A percentile compares a stretch with the other conserved stretches of the same genome.
Evolutionary conservation across 306 rosid species (phyloP).

Genomic region (Dicorynia guianensis): DNA sequence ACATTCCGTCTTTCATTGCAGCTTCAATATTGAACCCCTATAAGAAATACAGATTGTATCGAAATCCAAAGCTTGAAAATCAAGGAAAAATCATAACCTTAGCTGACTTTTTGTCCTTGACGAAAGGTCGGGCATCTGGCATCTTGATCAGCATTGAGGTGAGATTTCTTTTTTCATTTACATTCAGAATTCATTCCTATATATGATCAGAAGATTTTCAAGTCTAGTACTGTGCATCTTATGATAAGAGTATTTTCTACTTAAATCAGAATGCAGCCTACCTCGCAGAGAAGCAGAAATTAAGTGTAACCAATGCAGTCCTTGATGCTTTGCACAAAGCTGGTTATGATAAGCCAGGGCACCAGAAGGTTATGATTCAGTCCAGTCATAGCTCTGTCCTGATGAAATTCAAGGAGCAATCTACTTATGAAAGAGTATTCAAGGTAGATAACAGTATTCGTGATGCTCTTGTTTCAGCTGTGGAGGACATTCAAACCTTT

Average conservation of each 20-base stretch:
- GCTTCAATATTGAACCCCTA: conserved; percentile 71
- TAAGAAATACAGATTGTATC: conserved; percentile 38
- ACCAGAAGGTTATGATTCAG: conserved; percentile 69
- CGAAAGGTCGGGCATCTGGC: conserved; percentile 55
- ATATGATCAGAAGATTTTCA: not conserved
- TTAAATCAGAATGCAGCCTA: conserved; percentile 78
- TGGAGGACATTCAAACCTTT: conserved; percentile 68
- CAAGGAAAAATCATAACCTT: conserved; percentile 63
- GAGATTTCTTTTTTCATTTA: conserved; percentile 33
- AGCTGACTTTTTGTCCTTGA: conserved; percentile 69
- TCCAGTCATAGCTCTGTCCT: conserved; percentile 76
- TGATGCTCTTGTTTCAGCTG: conserved; percentile 49
- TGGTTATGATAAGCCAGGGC: conserved; percentile 56
- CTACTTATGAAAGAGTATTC: conserved; percentile 72
- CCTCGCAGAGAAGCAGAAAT: conserved; percentile 52
- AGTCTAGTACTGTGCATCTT: not conserved
- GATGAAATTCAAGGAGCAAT: conserved; percentile 56
- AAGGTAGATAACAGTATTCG: conserved; percentile 56
- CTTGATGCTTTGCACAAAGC: conserved; percentile 58
- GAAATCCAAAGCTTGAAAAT: conserved; percentile 65
- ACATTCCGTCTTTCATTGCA: conserved; percentile 45
- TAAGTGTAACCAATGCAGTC: conserved; percentile 63
- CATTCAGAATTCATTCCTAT: conserved; percentile 5
- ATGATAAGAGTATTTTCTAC: not conserved
- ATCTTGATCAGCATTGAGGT: conserved; percentile 84